Evolutionary conservation across 768 basidiomycete genomes (phyloP), one percentile per base, ranked within the genome.

Genomic region (Mycena rosella): DNA sequence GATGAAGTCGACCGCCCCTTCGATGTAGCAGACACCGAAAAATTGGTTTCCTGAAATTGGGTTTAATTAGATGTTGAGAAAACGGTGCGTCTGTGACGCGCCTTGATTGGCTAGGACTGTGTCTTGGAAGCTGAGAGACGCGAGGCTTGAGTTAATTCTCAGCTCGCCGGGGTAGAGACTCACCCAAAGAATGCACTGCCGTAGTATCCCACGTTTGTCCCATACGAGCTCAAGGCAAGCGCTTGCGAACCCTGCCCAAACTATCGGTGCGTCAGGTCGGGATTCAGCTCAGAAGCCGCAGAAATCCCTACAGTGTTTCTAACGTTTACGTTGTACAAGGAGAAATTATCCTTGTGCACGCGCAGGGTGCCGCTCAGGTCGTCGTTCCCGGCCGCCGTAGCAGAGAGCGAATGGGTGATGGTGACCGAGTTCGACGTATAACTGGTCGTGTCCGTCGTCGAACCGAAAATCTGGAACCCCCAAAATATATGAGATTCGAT

Each of bases 291-390:
- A 15, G 4, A 8, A 8, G 14, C 6, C 0, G 17, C n/a, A 34
- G 17, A 13, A 17, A 62, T 52, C 40, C 69, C 44, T 55, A 74
- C 73, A 20, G 76, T 78, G 32, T 80, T 80, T 44, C 72, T 67
- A 47, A 80, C 69, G 58, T 80, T 75, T 10, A 78, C 66, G 57
- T 80, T 79, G 61, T 79, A 79, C 42, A 79, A 40, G n/a, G 72
- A 66, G 36, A 79, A 77, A 47, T 77, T 72, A 54, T 77, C 73
- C 36, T 76, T 76, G 61, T 78, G 75, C 20, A 79, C 73, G 17
- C 78, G 73, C 17, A 80, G 70, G 18, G 79, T 79, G 0, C 77
- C 79, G 20, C 73, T 74, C 7, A 63, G 49, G 52, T 79, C 78
- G 52, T 79, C 75, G 40, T 70, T 76, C 9, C 78, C 77, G 3